Conservation (phyloP, 2,329 filamentous ascomycete species). For the Ascocoryne sarcoides region DNA sequence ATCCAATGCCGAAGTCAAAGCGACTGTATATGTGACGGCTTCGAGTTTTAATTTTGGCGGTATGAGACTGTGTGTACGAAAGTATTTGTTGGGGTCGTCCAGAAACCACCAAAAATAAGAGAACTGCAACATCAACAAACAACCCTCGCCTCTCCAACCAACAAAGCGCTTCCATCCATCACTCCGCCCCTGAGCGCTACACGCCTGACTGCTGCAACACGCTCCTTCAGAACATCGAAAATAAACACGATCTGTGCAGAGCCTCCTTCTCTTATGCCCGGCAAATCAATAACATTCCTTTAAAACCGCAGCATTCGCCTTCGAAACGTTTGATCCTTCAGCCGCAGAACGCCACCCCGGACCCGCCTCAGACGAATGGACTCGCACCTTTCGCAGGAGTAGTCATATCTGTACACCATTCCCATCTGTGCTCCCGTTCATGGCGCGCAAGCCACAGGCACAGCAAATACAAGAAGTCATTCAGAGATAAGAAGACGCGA, state of each 20-base stretch:
- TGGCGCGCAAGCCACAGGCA: slow-evolving; percentile 3
- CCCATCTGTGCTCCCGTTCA: slow-evolving; percentile 3
- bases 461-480: neutral
- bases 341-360: neutral
- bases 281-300: slow-evolving; percentile 6
- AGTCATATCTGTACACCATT: neutral
- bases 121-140: too few relatives aligned
- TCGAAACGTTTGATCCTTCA: slow-evolving; percentile 5
- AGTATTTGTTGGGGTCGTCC: too few relatives aligned
- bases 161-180: too few relatives aligned
- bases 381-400: neutral
- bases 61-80: too few relatives aligned
- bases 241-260: too few relatives aligned
- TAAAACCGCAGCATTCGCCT: slow-evolving; percentile 2
- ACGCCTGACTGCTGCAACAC: too few relatives aligned
- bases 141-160: too few relatives aligned
- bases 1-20: neutral
- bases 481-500: slow-evolving; percentile 1
- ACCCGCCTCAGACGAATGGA: neutral
- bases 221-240: too few relatives aligned
- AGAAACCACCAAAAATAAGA: too few relatives aligned
- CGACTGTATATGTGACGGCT: neutral
- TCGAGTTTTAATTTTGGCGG: too few relatives aligned
- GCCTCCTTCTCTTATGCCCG: too few relatives aligned
- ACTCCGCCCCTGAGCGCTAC: too few relatives aligned